Evolutionary conservation across 352 stramenopile species (phyloP), one percentile per base, ranked within the genome.

Genomic region (Phytophthora ramorum): DNA sequence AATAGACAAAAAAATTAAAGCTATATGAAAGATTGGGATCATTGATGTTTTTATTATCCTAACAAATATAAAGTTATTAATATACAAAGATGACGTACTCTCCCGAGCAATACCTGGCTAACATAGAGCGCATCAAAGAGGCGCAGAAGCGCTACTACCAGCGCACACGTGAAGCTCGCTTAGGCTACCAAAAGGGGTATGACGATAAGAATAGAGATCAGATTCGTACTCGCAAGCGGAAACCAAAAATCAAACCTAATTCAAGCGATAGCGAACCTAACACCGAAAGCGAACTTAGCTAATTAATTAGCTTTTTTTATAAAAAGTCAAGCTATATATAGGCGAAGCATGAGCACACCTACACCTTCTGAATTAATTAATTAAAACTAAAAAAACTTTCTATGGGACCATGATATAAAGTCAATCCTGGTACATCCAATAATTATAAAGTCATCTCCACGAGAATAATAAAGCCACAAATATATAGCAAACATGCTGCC

Each of bases 321-420:
- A 53, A 26, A 53, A 53, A 53, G 46, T 53, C 46, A 41, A 37
- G 2, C 32, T 20, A 13, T 10, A 57, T 57, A 57, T 57, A 46
- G 49, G 28, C 40, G 22, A 28, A 13, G 24, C 24, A 28, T 5
- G 24, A 5, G 5, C 24, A 28, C 24, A 48, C 22, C n/a, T n/a
- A n/a, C n/a, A n/a, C n/a, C n/a, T n/a, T n/a, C 24, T 48, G 16
- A 55, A 55, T 58, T 58, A 58, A 47, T 58, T 58, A 58, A 58
- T 58, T 58, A 49, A n/a, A 41, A 53, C 20, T 41, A n/a, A 0
- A 32, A 32, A 32, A 32, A 32, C 24, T 30, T 40, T 54, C 16
- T 58, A 34, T 30, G 10, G 24, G 22, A n/a, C n/a, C 38, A 58
- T 46, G 22, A 60, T 60, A 60, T 60, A 60, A 60, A 51, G 40